phyloP scores from a whole-genome alignment of 225 moss, liverwort and hornwort genomes.

The Anthoceros angustus region DNA sequence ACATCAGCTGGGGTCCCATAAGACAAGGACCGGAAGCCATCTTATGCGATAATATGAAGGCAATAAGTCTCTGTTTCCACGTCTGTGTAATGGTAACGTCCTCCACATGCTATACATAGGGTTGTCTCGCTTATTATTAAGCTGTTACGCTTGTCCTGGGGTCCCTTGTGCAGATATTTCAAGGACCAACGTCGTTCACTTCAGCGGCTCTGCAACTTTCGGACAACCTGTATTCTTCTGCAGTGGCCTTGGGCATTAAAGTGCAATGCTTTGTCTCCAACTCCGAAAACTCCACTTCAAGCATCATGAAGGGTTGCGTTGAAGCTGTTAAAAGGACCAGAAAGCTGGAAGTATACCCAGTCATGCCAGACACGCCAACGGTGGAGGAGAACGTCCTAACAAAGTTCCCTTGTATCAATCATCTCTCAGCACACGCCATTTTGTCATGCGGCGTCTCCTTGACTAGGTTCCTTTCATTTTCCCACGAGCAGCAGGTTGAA shows the following conservation, averaged over 20 bases:
- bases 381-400: conserved; percentile 53
- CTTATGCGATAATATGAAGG: conserved; percentile 53
- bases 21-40: conserved; percentile 18
- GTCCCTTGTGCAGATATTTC: conserved; percentile 51
- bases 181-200: conserved; percentile 58
- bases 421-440: conserved; percentile 65
- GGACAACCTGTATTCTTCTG: conserved; percentile 30
- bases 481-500: conserved; percentile 33
- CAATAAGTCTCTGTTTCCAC: conserved; percentile 61
- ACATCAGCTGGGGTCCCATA: conserved; percentile 13
- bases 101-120: not conserved
- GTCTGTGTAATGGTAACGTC: conserved; percentile 61
- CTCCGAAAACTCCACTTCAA: conserved; percentile 36
- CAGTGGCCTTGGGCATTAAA: conserved; percentile 39
- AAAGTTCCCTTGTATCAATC: conserved; percentile 74
- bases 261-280: conserved; percentile 52
- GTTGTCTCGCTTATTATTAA: not conserved
- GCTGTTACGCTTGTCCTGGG: not conserved
- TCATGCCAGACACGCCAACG: conserved; percentile 56
- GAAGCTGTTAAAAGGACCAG: conserved; percentile 43
- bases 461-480: conserved; percentile 35
- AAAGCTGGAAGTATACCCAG: conserved; percentile 21
- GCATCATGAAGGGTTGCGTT: conserved; percentile 39
- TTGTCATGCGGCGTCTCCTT: conserved; percentile 41
- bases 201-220: conserved; percentile 30